phyloP scores from a whole-genome alignment of 352 stramenopile species.

The Phytopythium vexans region DNA sequence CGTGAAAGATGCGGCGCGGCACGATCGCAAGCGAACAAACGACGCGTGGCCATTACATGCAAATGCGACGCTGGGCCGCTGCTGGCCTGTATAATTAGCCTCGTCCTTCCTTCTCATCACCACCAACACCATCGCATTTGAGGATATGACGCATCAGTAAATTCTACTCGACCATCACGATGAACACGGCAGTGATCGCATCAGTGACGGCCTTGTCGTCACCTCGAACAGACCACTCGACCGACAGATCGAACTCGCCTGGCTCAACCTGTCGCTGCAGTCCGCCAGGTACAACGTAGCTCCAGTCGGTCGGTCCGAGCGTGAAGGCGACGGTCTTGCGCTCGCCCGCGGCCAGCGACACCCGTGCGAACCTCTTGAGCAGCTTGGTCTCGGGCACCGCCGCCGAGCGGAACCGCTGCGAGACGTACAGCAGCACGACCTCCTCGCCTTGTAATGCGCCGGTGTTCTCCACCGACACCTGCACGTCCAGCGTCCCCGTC shows the following conservation, averaged over 20 bases:
- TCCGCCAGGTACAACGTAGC: slow-evolving; percentile 43
- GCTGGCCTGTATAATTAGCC: too few relatives aligned
- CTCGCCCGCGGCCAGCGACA: slow-evolving; percentile 28
- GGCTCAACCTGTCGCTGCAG: slow-evolving; percentile 19
- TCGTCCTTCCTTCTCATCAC: too few relatives aligned
- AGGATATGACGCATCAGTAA: too few relatives aligned
- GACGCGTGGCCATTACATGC: too few relatives aligned
- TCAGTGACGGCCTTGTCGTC: too few relatives aligned
- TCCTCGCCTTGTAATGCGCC: slow-evolving; percentile 48
- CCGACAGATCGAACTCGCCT: slow-evolving; percentile 54
- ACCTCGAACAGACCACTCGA: slow-evolving; percentile 11
- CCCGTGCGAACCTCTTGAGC: slow-evolving; percentile 75
- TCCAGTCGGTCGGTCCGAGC: slow-evolving; percentile 40
- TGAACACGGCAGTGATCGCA: too few relatives aligned
- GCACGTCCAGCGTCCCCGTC: slow-evolving; percentile 28
- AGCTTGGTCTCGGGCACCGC: slow-evolving; percentile 69
- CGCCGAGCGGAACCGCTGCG: slow-evolving; percentile 43
- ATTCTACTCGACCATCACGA: too few relatives aligned
- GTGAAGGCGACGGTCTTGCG: slow-evolving; percentile 40
- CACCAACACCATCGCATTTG: too few relatives aligned
- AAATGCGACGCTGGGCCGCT: too few relatives aligned
- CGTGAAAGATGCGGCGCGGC: too few relatives aligned
- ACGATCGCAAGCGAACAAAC: too few relatives aligned
- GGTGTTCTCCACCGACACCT: slow-evolving; percentile 64
- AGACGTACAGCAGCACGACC: slow-evolving; percentile 68